Evolutionary conservation across 176 grass and related monocot genomes (phyloP), one percentile per base, ranked within the genome.

Genomic region (Avena eriantha): DNA sequence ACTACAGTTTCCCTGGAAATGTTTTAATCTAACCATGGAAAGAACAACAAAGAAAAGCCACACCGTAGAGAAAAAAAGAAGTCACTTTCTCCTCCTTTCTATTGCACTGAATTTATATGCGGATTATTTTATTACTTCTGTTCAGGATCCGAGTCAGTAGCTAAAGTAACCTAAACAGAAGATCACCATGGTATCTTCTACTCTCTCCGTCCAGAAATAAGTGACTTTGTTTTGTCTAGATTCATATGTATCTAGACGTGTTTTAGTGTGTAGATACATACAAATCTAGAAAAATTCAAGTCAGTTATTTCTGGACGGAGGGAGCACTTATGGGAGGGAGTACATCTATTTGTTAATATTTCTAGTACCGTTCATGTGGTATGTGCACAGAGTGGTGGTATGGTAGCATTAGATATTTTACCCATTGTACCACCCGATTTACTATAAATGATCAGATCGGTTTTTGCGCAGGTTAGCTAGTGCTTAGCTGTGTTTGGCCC

Each of bases 401-500:
- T 56, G 4, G 12, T 88, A 41, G 48, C 36, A 83, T 78, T 70
- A 50, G 2, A 78, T 55, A 64, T 22, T 80, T 41, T n/a, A 4
- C 21, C 55, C 34, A 75, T 23, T 75, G 13, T 47, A 64, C 26
- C 71, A 51, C 8, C 8, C 34, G 24, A 8, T 51, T 48, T 53
- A 22, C 24, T 66, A 56, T 10, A 75, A 53, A 49, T 43, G 6
- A 75, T 67, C 23, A 57, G 50, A 84, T 22, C 58, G 16, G 77
- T 24, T 85, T 15, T 0, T 48, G 19, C 22, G 1, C 16, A 84
- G 23, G 61, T 60, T 36, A 76, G 86, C 79, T 82, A 74, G 76
- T 76, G 19, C 33, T 41, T 35, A 57, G 57, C 87, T 85, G 68
- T 85, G 77, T 75, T 75, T 66, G 29, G 54, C 35, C 46, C n/a